Conservation (phyloP, 257 asterid genomes). For the Thymus mandschuricus region DNA sequence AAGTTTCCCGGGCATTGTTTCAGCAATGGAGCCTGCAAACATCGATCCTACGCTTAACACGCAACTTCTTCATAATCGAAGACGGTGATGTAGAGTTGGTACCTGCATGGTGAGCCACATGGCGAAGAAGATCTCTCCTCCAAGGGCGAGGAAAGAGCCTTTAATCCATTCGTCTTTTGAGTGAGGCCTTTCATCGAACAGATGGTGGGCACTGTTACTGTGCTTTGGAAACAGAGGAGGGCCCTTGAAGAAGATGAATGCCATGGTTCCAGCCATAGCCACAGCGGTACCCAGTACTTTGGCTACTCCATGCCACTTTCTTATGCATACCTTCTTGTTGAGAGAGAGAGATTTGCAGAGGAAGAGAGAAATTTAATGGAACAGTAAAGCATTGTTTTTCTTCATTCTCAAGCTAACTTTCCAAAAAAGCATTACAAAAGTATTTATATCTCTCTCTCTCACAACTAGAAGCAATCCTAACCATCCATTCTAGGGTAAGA, state of each 20-base stretch:
- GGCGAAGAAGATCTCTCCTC: conserved; percentile 49
- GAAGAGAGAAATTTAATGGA: too few relatives aligned
- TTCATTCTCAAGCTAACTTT: too few relatives aligned
- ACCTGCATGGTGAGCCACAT: conserved; percentile 63
- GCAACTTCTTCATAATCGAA: too few relatives aligned
- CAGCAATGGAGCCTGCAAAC: conserved; percentile 30
- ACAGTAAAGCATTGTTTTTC: too few relatives aligned
- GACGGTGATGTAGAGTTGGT: too few relatives aligned
- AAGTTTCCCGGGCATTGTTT: conserved; percentile 57
- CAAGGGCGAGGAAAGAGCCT: conserved; percentile 58
- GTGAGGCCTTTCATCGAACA: background rate
- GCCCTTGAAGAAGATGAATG: conserved; percentile 60
- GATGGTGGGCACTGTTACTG: background rate
- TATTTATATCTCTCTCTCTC: too few relatives aligned
- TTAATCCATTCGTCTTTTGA: conserved; percentile 53
- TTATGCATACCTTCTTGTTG: conserved; percentile 36
- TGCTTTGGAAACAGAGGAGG: conserved; percentile 45
- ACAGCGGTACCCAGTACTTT: conserved; percentile 54
- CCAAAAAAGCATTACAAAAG: too few relatives aligned
- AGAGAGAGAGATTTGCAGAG: background rate
- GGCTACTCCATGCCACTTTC: conserved; percentile 53
- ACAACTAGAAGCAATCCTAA: too few relatives aligned
- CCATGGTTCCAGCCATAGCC: conserved; percentile 57
- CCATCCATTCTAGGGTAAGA: too few relatives aligned
- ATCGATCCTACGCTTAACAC: too few relatives aligned